Evolutionary conservation across 2,329 filamentous ascomycete genomes (phyloP).

Genomic region (Hysterium pulicare): DNA sequence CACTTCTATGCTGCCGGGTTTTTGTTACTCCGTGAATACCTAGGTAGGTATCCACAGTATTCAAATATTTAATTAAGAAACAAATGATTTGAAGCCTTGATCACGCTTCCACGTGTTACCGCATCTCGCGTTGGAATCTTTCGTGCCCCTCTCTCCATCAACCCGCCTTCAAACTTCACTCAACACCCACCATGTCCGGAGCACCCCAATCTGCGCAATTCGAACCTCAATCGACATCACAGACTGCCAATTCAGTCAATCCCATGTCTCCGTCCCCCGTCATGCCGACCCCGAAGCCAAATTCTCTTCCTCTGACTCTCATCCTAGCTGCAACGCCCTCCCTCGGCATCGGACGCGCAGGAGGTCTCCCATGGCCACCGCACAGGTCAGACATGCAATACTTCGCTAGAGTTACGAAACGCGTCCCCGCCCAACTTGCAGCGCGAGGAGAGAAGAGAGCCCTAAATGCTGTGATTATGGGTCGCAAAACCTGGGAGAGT

Average conservation of each 20-base stretch:
- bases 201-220: conserved; percentile 1
- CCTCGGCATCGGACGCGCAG: conserved; percentile 82
- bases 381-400: conserved; percentile 92
- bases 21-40: no score
- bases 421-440: conserved; percentile 41
- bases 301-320: conserved; percentile 70
- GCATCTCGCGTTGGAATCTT: no score
- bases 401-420: conserved; percentile 85
- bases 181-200: no score
- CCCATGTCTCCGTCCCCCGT: conserved; percentile 18
- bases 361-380: conserved; percentile 82
- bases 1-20: no score
- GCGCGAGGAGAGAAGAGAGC: no score
- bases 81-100: no score
- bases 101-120: no score
- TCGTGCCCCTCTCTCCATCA: no score
- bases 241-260: no score
- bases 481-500: conserved; percentile 92
- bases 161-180: no score
- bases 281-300: conserved; percentile 9
- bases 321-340: conserved; percentile 88
- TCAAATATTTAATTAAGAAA: no score
- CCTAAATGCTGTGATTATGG: conserved; percentile 82
- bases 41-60: no score
- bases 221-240: background rate